Percentiles rank a stretch among this genome's conserved stretches.
These are phyloP conservation scores for Clarireedia homoeocarpa DNA, from an alignment of 2,329 filamentous ascomycete genomes.

Conservation along the genomic window DNA sequence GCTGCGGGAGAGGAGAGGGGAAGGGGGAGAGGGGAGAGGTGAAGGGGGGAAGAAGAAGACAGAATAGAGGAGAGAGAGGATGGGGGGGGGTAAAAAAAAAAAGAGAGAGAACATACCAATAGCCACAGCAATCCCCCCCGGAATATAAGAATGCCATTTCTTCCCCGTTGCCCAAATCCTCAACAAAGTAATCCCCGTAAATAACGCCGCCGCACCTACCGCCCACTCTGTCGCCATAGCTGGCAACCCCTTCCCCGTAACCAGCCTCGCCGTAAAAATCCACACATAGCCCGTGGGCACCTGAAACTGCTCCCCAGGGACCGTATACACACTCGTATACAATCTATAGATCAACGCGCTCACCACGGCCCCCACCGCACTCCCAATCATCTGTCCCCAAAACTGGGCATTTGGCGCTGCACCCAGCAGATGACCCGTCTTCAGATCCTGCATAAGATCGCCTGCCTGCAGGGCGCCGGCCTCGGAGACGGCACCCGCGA, in stretches of 20 bases:
- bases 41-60: not conserved
- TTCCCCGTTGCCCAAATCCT: conserved; percentile 49
- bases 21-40: not conserved
- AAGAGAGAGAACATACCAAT: conserved; percentile 53
- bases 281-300: conserved; percentile 94
- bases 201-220: conserved; percentile 64
- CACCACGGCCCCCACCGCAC: conserved; percentile 74
- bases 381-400: conserved; percentile 90
- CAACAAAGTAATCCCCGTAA: conserved; percentile 60
- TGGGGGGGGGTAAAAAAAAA: not conserved
- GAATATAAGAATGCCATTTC: conserved; percentile 68
- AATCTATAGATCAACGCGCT: conserved; percentile 82
- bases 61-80: not conserved
- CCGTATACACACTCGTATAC: conserved; percentile 82
- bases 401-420: conserved; percentile 93
- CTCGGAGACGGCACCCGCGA: conserved; percentile 83
- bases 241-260: conserved; percentile 84
- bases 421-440: conserved; percentile 88
- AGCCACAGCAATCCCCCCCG: conserved; percentile 91
- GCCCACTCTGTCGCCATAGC: conserved; percentile 77
- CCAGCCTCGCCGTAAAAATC: conserved; percentile 91
- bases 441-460: conserved; percentile 94
- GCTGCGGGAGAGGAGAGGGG: not conserved
- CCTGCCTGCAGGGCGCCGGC: conserved; percentile 87
- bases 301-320: conserved; percentile 85